phyloP scores from a whole-genome alignment of 192 early-diverging fungal genomes.

The Ambispora gerdemannii region DNA sequence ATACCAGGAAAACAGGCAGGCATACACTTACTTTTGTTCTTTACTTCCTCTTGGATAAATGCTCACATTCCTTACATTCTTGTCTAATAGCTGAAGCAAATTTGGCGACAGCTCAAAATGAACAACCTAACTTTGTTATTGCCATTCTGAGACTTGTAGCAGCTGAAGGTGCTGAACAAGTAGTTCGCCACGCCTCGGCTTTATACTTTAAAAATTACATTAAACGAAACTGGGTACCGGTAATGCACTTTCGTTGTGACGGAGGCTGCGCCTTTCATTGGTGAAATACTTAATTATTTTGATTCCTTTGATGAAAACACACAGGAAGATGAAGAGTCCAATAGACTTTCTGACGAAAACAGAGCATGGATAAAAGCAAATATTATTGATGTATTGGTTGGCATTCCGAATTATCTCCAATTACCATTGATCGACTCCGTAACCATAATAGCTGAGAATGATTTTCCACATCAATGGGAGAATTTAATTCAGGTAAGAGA shows the following conservation, averaged over 20 bases:
- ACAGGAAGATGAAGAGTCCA: constrained; percentile 49
- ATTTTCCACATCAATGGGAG: constrained; percentile 92
- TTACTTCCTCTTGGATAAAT: constrained; percentile 20
- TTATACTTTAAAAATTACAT: constrained; percentile 98
- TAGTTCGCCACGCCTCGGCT: constrained; percentile 73
- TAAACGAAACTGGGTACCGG: constrained; percentile 74
- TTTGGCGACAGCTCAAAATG: constrained; percentile 50
- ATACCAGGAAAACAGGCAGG: constrained; percentile 55
- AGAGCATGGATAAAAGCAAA: constrained; percentile 76
- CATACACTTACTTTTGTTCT: constrained; percentile 31
- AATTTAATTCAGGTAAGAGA: constrained; percentile 64
- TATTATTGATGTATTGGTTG: constrained; percentile 85
- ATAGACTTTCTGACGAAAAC: constrained; percentile 60
- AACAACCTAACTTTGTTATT: constrained; percentile 62
- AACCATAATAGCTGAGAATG: constrained; percentile 86
- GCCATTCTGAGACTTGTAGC: constrained; percentile 75
- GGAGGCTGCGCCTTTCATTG: neutral
- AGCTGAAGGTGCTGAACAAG: constrained; percentile 52
- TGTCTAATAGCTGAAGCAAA: constrained; percentile 53
- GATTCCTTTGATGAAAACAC: constrained; percentile 42
- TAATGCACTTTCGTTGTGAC: neutral
- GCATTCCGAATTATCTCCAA: constrained; percentile 73
- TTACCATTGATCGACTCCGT: constrained; percentile 89
- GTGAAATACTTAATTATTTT: neutral
- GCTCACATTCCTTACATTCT: neutral